Base-by-base conservation (phyloP, 768 basidiomycete genomes). In the Candolleomyces aberdarensis region DNA sequence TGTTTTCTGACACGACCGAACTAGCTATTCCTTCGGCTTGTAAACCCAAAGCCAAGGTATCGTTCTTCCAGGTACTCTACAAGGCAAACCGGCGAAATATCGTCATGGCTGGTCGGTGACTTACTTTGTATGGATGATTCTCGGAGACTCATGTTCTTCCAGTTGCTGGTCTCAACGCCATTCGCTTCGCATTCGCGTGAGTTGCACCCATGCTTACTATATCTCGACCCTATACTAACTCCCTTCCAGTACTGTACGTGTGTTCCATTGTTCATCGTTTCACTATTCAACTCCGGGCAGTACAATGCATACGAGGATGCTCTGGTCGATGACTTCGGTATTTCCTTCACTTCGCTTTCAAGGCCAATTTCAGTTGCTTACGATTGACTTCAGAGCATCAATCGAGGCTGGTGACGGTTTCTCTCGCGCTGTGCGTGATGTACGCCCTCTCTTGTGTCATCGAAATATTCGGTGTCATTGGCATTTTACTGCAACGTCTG, bases 21-120 rank as follows among this genome's bases (percentile, higher is more conserved):
- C 63, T 63, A 62, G 60, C 68, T 56, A 55, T 43, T 60, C 60
- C 68, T 69, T 62, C 60, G 50, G 63, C 67, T 58, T 66, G 67
- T 65, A 58, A 62, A 63, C 54, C 68, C 66, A 67, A 70, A 60
- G 63, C 61, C 66, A 56, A 62, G 68, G 56, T 56, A 19, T 66
- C 72, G 19, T 76, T 78, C 65, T 67, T 74, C 63, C 63, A 68
- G 19, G 69, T 72, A 67, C 64, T 79, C 51, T 78, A 78, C 65
- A 71, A 73, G 64, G 72, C 71, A 29, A 74, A 75, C 60, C 78
- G 78, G 77, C 72, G 75, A 65, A 78, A 76, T 63, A 67, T 70
- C 59, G 72, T 79, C 63, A 72, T 78, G 63, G 74, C 71, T 63
- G 70, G 76, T 76, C 61, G 22, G 73, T 15, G 8, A 15, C 20